Conservation (phyloP, 768 basidiomycete genomes). For the Xerocomus brunneocitrinus region DNA sequence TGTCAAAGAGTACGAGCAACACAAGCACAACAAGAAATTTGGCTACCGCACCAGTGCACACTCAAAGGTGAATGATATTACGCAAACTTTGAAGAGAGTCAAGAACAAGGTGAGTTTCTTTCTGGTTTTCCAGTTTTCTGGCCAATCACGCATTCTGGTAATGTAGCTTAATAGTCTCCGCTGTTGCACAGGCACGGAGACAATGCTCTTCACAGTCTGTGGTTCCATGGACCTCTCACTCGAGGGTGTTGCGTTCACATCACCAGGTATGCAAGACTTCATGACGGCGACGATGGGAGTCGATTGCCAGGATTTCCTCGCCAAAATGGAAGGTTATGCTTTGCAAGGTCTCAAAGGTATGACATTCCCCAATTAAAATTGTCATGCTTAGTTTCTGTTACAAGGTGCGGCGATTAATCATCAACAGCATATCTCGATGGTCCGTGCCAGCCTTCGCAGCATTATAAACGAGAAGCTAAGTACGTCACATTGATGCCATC, state of each 20-base stretch:
- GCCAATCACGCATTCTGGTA: no score
- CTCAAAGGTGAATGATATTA: no score
- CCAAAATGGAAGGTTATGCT: background rate
- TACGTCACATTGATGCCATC: background rate
- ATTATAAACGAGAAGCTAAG: background rate
- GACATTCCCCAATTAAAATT: background rate
- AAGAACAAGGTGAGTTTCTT: no score
- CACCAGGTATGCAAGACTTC: background rate
- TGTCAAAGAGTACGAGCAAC: no score
- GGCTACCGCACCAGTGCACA: no score
- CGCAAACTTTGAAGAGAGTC: no score
- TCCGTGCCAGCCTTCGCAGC: background rate
- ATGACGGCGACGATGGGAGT: background rate
- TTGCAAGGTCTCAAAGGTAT: background rate
- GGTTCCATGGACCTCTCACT: background rate
- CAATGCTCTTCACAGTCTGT: background rate
- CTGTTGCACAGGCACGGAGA: background rate
- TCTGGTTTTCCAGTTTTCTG: no score
- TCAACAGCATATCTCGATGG: background rate
- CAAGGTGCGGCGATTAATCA: background rate
- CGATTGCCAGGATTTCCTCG: background rate
- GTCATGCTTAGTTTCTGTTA: background rate
- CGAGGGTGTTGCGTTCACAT: background rate
- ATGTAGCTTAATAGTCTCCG: no score
- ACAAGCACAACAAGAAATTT: no score